Evolutionary conservation across 2,329 filamentous ascomycete species (phyloP).

Genomic region (Didymellaceae sp.): DNA sequence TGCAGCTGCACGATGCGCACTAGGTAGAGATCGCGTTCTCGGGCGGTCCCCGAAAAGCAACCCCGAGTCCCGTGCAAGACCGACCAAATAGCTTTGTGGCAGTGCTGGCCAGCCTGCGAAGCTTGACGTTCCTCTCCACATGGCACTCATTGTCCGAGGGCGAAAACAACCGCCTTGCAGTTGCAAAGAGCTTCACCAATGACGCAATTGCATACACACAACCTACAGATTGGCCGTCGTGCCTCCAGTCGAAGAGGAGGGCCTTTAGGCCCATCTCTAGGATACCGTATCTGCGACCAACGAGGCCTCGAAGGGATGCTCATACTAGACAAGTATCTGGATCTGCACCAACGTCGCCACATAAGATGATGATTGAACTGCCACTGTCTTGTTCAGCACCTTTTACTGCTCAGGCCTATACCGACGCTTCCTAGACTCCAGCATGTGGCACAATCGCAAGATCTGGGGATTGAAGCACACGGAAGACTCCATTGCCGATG

Average conservation of each 20-base stretch:
- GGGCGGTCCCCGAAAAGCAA: constrained; percentile 12
- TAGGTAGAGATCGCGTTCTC: background rate
- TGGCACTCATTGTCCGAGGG: constrained; percentile 3
- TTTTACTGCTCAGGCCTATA: no score
- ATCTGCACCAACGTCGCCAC: no score
- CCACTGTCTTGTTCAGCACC: no score
- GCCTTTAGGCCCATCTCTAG: no score
- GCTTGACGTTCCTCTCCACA: constrained; percentile 7
- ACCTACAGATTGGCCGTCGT: no score
- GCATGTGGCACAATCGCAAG: background rate
- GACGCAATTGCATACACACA: no score
- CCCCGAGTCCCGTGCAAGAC: constrained; percentile 9
- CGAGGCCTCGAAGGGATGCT: no score
- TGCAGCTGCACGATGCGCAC: background rate
- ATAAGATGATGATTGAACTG: no score
- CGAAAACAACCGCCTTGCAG: background rate
- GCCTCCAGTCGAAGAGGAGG: no score
- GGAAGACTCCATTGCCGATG: background rate
- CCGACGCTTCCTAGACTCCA: background rate
- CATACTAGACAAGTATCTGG: no score
- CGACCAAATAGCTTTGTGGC: constrained; percentile 10
- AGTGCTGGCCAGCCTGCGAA: background rate
- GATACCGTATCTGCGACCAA: no score
- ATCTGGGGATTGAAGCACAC: background rate
- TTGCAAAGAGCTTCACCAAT: background rate